Conservation (phyloP, 1,284 basidiomycete species). For the Melampsora americana region DNA sequence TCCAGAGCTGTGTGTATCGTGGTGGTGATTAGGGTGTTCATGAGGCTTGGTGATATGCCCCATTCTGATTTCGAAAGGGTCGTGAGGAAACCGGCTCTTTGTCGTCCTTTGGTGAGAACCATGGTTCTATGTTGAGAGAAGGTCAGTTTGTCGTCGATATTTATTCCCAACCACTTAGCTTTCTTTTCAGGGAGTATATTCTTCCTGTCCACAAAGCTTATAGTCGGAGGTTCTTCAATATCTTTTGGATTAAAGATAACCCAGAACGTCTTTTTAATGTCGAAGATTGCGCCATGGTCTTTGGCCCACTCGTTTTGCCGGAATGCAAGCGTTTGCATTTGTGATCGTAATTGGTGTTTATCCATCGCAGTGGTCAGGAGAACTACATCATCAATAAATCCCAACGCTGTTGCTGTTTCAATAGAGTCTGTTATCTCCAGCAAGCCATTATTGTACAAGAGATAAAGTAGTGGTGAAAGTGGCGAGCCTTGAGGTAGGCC, state of each 20-base stretch:
- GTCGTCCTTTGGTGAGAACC: too few relatives aligned
- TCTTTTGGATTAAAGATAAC: background rate
- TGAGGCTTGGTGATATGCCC: too few relatives aligned
- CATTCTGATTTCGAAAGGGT: too few relatives aligned
- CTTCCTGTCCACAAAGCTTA: too few relatives aligned
- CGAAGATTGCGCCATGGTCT: constrained; percentile 6
- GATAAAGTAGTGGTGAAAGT: constrained; percentile 4
- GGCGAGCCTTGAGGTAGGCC: constrained; percentile 25
- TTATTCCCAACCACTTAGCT: background rate
- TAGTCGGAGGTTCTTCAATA: too few relatives aligned
- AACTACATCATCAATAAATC: constrained; percentile 16
- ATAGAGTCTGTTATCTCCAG: background rate
- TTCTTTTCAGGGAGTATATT: background rate
- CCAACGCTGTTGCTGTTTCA: background rate
- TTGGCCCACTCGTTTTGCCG: background rate
- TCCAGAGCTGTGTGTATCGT: too few relatives aligned
- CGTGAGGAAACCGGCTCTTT: too few relatives aligned
- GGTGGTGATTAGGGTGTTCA: too few relatives aligned
- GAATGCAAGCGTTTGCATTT: background rate
- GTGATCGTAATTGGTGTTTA: background rate
- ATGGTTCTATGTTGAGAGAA: background rate
- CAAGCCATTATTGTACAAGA: constrained; percentile 6
- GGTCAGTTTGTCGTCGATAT: background rate
- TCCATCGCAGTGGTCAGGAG: background rate
- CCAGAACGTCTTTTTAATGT: background rate